Percentiles rank a stretch among this genome's conserved stretches.
Evolutionary conservation across 2,329 filamentous ascomycete species (phyloP).

Genomic region (Ilyonectria sp.): DNA sequence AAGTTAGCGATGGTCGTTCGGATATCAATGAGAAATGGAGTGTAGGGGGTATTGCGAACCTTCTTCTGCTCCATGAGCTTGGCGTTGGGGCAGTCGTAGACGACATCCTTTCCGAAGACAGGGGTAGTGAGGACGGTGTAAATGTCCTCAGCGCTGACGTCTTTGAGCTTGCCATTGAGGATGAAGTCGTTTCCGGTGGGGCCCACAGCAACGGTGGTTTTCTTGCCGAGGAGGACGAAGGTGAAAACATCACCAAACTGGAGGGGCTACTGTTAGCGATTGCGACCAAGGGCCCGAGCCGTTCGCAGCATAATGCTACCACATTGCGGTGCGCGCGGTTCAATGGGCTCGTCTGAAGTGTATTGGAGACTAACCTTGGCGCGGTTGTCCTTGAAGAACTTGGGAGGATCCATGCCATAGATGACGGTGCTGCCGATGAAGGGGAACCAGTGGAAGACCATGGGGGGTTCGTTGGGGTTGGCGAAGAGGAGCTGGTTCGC

Average conservation of each 20-base stretch:
- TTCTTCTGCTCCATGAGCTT: slow-evolving; percentile 98
- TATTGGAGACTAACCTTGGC: slow-evolving; percentile 73
- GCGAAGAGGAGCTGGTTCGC: slow-evolving; percentile 83
- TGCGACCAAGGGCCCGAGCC: not conserved
- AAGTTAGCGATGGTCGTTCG: slow-evolving; percentile 35
- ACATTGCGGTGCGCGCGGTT: not conserved
- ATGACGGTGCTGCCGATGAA: slow-evolving; percentile 91
- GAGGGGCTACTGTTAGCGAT: slow-evolving; percentile 29
- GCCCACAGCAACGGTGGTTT: slow-evolving; percentile 88
- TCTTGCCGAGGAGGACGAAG: slow-evolving; percentile 89
- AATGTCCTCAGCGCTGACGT: slow-evolving; percentile 92
- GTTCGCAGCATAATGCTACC: not conserved
- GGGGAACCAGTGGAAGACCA: slow-evolving; percentile 87
- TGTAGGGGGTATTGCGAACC: slow-evolving; percentile 61
- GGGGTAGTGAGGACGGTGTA: slow-evolving; percentile 83
- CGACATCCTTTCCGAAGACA: slow-evolving; percentile 87
- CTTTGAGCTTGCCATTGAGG: slow-evolving; percentile 90
- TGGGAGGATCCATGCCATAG: slow-evolving; percentile 95
- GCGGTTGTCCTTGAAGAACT: slow-evolving; percentile 84
- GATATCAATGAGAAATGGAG: not conserved
- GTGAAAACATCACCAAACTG: slow-evolving; percentile 93
- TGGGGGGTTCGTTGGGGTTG: slow-evolving; percentile 84
- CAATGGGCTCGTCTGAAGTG: not conserved
- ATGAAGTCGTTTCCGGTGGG: slow-evolving; percentile 91
- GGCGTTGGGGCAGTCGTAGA: slow-evolving; percentile 91